A percentile compares a stretch with the other conserved stretches of the same genome.
Evolutionary conservation across 2,329 filamentous ascomycete genomes (phyloP).

Genomic region (Xylaria sp.): DNA sequence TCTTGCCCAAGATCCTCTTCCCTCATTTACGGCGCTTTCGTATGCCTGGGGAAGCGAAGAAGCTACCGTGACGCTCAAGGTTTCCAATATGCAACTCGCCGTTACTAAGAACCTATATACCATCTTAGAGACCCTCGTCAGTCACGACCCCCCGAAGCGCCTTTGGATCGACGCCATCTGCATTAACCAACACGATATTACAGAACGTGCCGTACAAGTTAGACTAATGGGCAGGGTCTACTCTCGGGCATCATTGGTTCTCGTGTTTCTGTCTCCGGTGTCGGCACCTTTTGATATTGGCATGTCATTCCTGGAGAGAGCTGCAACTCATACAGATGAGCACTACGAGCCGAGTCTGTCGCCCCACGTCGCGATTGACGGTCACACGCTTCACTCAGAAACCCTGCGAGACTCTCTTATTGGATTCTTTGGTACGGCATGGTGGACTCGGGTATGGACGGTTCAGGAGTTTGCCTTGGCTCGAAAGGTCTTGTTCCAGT

Average conservation of each 20-base stretch:
- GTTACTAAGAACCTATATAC: not conserved
- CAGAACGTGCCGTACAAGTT: not conserved
- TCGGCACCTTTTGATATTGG: constrained; percentile 3
- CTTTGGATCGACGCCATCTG: not conserved
- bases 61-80: not conserved
- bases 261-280: not conserved
- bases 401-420: constrained; percentile 4
- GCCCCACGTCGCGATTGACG: not conserved
- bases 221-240: not conserved
- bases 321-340: not conserved
- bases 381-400: not conserved
- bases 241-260: not conserved
- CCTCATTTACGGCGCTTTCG: not conserved
- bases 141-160: not conserved
- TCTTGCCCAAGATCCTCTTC: not conserved
- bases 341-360: constrained; percentile 5
- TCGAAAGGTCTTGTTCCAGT: not conserved
- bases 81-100: not conserved
- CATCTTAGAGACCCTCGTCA: not conserved
- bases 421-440: constrained; percentile 4
- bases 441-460: constrained; percentile 12
- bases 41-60: not conserved
- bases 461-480: constrained; percentile 7
- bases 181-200: not conserved
- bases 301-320: constrained; percentile 3